phyloP scores from a whole-genome alignment of 75 land plant species.

The Gnetum montanum region DNA sequence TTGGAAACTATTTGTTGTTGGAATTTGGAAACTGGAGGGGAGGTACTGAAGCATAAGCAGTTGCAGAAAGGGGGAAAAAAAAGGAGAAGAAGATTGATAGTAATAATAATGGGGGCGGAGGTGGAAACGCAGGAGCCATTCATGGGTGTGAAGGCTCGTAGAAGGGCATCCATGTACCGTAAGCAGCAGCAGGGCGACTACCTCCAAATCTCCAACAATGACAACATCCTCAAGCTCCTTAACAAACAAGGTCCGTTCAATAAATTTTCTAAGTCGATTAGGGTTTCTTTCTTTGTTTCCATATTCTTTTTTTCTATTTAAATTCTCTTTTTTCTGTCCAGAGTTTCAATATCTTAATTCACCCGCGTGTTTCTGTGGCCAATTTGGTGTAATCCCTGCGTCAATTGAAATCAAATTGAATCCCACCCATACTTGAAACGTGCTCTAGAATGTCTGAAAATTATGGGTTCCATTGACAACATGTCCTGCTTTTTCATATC shows the following conservation, averaged over 20 bases:
- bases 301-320: neutral
- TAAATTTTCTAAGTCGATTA: too few relatives aligned
- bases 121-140: slow-evolving; percentile 55
- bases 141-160: slow-evolving; percentile 61
- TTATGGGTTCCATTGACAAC: too few relatives aligned
- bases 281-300: neutral
- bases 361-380: neutral
- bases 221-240: slow-evolving; percentile 50
- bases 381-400: neutral
- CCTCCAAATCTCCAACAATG: slow-evolving; percentile 48
- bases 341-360: neutral
- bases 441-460: neutral
- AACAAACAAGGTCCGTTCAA: slow-evolving; percentile 61
- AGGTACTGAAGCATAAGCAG: too few relatives aligned
- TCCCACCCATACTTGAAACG: neutral
- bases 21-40: too few relatives aligned
- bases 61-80: too few relatives aligned
- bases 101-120: neutral
- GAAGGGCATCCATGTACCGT: slow-evolving; percentile 40
- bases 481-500: neutral
- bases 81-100: too few relatives aligned
- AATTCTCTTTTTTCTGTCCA: neutral
- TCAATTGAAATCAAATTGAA: neutral
- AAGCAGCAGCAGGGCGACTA: slow-evolving; percentile 72
- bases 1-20: too few relatives aligned